These are phyloP conservation scores for Abrus pulchellus DNA, from an alignment of 306 rosid species.

Conservation along the genomic window DNA sequence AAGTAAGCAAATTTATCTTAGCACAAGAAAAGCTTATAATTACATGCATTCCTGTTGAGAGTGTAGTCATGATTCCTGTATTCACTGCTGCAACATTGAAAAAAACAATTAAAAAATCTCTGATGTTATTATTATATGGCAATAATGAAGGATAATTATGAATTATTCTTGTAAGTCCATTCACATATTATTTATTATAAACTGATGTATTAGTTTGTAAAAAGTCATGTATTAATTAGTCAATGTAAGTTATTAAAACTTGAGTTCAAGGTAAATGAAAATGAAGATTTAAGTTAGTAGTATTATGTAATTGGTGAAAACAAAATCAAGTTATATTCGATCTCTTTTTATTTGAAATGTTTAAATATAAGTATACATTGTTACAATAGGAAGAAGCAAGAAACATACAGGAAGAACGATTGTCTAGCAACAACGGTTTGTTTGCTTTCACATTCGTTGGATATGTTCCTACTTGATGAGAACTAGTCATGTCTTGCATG, in stretches of 20 bases:
- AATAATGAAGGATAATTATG: too few relatives aligned
- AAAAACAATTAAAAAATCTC: too few relatives aligned
- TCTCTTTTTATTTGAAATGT: not conserved
- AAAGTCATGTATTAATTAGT: not conserved
- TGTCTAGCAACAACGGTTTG: not conserved
- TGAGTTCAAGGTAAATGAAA: too few relatives aligned
- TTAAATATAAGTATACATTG: not conserved
- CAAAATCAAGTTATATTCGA: too few relatives aligned
- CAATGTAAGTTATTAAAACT: too few relatives aligned
- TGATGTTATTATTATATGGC: too few relatives aligned
- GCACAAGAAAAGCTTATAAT: not conserved
- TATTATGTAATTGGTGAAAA: too few relatives aligned
- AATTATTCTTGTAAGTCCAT: too few relatives aligned
- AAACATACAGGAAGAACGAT: not conserved
- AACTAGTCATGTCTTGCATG: not conserved
- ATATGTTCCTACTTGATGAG: not conserved
- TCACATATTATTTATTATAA: too few relatives aligned
- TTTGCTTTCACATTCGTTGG: not conserved
- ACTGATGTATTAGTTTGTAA: not conserved
- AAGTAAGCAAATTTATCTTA: not conserved
- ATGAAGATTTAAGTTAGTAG: not conserved
- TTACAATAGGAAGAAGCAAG: not conserved
- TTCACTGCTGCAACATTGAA: constrained; percentile 11
- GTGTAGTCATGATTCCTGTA: not conserved
- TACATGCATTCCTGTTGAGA: not conserved